Conservation (phyloP, 257 asterid species). For the Thymus mandschuricus region DNA sequence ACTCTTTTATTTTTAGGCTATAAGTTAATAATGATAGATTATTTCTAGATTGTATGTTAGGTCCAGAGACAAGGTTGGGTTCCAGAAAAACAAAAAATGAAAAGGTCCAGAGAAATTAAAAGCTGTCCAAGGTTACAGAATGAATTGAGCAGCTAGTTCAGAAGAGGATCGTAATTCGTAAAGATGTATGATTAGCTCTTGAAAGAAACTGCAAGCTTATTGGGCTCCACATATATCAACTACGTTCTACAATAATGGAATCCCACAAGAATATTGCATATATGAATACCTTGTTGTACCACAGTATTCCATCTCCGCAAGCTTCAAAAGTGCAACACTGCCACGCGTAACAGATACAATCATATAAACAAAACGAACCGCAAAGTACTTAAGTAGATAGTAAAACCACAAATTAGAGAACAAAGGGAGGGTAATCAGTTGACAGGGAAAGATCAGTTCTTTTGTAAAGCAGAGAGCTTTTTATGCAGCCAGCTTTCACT, state of each 20-base stretch:
- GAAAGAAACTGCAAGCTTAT: not conserved
- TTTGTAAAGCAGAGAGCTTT: not conserved
- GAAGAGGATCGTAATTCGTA: not conserved
- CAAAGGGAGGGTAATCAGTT: not conserved
- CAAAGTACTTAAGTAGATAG: not conserved
- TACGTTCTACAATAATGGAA: not conserved
- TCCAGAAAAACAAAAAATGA: not conserved
- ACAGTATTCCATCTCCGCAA: slow-evolving; percentile 92
- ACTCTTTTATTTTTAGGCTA: not conserved
- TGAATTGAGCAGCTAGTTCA: not conserved
- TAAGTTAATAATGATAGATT: not conserved
- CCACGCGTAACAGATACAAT: slow-evolving; percentile 8
- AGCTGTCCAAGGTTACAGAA: not conserved
- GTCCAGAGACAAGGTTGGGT: not conserved
- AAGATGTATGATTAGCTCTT: not conserved
- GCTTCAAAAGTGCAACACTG: slow-evolving; percentile 86
- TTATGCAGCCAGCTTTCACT: not conserved
- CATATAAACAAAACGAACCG: slow-evolving; percentile 10
- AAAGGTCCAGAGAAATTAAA: not conserved
- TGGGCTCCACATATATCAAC: not conserved
- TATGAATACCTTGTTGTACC: slow-evolving; percentile 85
- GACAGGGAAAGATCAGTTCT: not conserved
- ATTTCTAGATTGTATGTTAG: not conserved
- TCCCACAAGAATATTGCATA: slow-evolving; percentile 13
- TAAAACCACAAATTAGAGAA: not conserved